Percentiles rank a stretch among this genome's conserved stretches.
These are phyloP conservation scores for Teunomyces panamensis DNA, from an alignment of 805 yeast species.

Conservation along the genomic window DNA sequence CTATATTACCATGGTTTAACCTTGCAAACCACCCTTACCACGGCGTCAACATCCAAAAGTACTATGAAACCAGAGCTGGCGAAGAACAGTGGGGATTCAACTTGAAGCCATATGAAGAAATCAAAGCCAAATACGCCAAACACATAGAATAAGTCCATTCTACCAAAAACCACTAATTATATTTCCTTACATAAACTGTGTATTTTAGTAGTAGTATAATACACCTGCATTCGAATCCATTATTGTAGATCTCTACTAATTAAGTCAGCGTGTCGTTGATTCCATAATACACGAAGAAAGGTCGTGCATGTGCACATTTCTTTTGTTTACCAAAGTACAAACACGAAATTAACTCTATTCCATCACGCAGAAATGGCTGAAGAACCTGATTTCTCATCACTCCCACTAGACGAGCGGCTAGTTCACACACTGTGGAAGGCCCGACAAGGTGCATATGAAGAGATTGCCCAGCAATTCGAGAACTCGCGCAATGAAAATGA, in stretches of 20 bases:
- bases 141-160: constrained; percentile 17
- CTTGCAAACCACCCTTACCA: constrained; percentile 78
- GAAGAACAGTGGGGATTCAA: constrained; percentile 57
- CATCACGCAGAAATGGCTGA: constrained; percentile 27
- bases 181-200: not conserved
- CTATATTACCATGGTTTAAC: constrained; percentile 79
- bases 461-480: constrained; percentile 50
- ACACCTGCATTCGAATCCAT: constrained; percentile 1
- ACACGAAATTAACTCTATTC: not conserved
- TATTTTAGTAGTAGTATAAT: not conserved
- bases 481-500: constrained; percentile 55
- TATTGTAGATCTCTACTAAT: not conserved
- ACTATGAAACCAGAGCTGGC: constrained; percentile 50
- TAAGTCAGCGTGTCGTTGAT: too few species aligned
- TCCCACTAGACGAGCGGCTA: constrained; percentile 67
- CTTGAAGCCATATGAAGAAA: constrained; percentile 51
- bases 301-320: not conserved
- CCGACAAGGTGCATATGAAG: constrained; percentile 75
- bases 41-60: constrained; percentile 57
- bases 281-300: not conserved
- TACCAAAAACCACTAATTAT: not conserved
- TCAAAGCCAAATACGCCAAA: constrained; percentile 34
- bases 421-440: constrained; percentile 68
- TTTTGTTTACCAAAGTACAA: constrained; percentile 1
- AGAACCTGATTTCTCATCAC: constrained; percentile 55